Evolutionary conservation across 768 basidiomycete genomes (phyloP).

Genomic region (Nevesoporus exiguus): DNA sequence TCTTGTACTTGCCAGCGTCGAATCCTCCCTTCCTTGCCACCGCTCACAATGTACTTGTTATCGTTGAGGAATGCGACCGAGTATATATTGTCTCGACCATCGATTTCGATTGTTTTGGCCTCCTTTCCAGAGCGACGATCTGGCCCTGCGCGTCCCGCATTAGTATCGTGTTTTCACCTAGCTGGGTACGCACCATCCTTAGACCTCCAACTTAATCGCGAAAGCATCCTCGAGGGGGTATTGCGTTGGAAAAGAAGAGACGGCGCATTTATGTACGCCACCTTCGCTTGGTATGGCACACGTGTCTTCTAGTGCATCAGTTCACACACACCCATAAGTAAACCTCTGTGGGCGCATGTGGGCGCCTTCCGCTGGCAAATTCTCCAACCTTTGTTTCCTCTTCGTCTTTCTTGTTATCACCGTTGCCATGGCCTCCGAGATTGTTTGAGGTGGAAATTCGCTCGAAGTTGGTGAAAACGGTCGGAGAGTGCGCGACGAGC

Average conservation of each 20-base stretch:
- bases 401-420: background rate
- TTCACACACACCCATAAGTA: background rate
- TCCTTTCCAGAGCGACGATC: background rate
- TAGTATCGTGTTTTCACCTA: background rate
- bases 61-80: background rate
- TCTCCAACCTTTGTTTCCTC: background rate
- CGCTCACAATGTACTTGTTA: background rate
- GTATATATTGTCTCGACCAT: background rate
- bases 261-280: background rate
- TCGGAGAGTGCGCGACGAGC: too few relatives aligned
- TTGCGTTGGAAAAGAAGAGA: background rate
- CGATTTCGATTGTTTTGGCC: background rate
- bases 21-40: background rate
- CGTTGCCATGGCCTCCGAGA: background rate
- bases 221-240: background rate
- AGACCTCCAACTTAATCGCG: background rate
- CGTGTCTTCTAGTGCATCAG: background rate
- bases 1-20: slow-evolving; percentile 6
- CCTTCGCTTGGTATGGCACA: background rate
- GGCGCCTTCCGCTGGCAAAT: background rate
- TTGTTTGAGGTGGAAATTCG: background rate
- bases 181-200: background rate
- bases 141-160: background rate
- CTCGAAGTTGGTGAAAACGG: background rate
- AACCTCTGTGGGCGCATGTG: background rate